Conservation (phyloP, 495 filamentous ascomycete species). For the Annulohypoxylon bovei region DNA sequence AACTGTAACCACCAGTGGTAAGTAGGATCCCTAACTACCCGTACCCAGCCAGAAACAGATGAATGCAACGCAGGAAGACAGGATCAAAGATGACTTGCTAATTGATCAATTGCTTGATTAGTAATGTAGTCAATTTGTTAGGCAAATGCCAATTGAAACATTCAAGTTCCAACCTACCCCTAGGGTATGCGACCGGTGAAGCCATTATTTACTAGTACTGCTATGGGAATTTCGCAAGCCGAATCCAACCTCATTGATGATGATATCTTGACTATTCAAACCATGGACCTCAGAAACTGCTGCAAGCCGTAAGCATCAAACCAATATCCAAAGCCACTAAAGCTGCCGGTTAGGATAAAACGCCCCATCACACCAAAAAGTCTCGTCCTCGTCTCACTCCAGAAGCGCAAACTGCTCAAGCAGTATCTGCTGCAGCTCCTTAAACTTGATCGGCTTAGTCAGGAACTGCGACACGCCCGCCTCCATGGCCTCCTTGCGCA, state of each 20-base stretch:
- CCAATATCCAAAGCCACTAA: not conserved
- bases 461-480: conserved; percentile 75
- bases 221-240: too few species aligned
- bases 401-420: not conserved
- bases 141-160: not conserved
- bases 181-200: not conserved
- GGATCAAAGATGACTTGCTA: not conserved
- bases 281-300: not conserved
- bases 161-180: not conserved
- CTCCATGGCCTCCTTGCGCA: conserved; percentile 70
- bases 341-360: not conserved
- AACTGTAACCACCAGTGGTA: too few species aligned
- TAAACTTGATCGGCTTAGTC: conserved; percentile 71
- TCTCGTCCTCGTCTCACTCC: not conserved
- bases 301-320: not conserved
- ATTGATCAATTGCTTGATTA: not conserved
- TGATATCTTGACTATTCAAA: not conserved
- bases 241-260: too few species aligned
- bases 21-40: too few species aligned
- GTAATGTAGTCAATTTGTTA: not conserved
- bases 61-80: too few species aligned
- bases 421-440: conserved; percentile 30
- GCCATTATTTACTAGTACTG: too few species aligned
- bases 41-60: too few species aligned
- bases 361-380: not conserved